Evolutionary conservation across 148 eudicot genomes (phyloP).

Genomic region (Vaccinium macrocarpon): DNA sequence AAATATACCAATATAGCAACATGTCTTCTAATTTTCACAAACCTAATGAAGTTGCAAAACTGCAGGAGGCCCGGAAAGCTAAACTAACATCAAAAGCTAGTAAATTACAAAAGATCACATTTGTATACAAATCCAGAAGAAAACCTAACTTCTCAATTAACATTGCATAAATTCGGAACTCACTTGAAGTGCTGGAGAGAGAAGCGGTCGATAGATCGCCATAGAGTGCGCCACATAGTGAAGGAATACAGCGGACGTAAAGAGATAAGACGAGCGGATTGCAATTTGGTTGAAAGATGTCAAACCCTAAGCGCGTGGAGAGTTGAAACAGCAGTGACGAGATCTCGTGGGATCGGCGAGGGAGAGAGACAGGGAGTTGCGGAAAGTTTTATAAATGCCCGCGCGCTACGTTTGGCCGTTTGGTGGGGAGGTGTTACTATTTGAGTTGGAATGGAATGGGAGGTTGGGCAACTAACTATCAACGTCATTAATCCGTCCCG

Average conservation of each 20-base stretch:
- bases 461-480: background rate
- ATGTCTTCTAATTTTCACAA: background rate
- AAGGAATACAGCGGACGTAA: background rate
- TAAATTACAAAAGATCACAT: background rate
- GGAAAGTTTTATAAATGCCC: background rate
- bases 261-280: background rate
- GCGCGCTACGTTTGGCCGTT: background rate
- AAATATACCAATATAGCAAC: background rate
- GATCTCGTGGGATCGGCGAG: background rate
- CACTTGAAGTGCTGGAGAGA: slow-evolving; percentile 51
- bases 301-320: background rate
- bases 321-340: background rate
- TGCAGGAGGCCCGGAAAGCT: background rate
- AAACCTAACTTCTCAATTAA: background rate
- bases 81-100: background rate
- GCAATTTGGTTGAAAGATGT: background rate
- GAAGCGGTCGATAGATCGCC: slow-evolving; percentile 58
- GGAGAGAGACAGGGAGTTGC: background rate
- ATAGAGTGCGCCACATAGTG: slow-evolving; percentile 46
- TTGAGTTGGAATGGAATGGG: background rate
- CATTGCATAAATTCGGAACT: background rate
- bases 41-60: background rate
- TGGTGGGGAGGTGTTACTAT: background rate
- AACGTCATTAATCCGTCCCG: background rate
- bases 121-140: background rate